Evolutionary conservation across 2,329 filamentous ascomycete genomes (phyloP).

Genomic region (Apiospora arundinis): DNA sequence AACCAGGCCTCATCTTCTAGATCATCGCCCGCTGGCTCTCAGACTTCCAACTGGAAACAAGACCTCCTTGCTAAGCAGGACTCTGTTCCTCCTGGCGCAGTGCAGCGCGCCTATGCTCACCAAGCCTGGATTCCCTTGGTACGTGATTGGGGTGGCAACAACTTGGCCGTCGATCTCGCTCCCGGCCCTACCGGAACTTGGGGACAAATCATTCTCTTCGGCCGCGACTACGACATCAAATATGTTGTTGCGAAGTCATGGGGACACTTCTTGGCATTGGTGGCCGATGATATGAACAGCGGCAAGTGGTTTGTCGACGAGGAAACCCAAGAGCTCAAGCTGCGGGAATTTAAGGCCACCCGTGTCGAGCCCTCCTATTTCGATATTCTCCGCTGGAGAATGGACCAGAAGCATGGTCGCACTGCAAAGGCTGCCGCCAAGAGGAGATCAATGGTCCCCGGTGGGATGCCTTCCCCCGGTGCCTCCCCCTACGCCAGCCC

Average conservation of each 20-base stretch:
- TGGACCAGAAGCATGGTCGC: slow-evolving; percentile 93
- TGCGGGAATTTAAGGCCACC: slow-evolving; percentile 87
- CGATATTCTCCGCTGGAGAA: slow-evolving; percentile 92
- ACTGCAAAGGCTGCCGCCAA: slow-evolving; percentile 51
- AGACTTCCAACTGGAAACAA: slow-evolving; percentile 78
- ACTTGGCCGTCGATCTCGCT: slow-evolving; percentile 89
- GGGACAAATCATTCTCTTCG: slow-evolving; percentile 97
- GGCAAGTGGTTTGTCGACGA: slow-evolving; percentile 94
- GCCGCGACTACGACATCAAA: slow-evolving; percentile 97
- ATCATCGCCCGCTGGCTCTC: slow-evolving; percentile 51
- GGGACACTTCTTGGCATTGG: slow-evolving; percentile 82
- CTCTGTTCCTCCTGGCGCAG: slow-evolving; percentile 82
- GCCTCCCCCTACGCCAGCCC: slow-evolving; percentile 70
- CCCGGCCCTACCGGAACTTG: slow-evolving; percentile 89
- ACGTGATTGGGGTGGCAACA: slow-evolving; percentile 98
- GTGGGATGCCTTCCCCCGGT: slow-evolving; percentile 51
- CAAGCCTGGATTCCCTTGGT: slow-evolving; percentile 95
- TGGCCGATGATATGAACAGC: slow-evolving; percentile 89
- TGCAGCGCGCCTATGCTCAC: slow-evolving; percentile 93
- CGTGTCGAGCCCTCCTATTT: slow-evolving; percentile 93
- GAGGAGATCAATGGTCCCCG: slow-evolving; percentile 58
- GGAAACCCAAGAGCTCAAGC: slow-evolving; percentile 87
- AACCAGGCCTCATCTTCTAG: slow-evolving; percentile 72
- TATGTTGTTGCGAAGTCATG: slow-evolving; percentile 95
- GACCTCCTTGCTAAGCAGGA: slow-evolving; percentile 85